These are phyloP conservation scores for Penicillium sp. DNA, from an alignment of 2,329 filamentous ascomycete genomes.

Conservation along the genomic window DNA sequence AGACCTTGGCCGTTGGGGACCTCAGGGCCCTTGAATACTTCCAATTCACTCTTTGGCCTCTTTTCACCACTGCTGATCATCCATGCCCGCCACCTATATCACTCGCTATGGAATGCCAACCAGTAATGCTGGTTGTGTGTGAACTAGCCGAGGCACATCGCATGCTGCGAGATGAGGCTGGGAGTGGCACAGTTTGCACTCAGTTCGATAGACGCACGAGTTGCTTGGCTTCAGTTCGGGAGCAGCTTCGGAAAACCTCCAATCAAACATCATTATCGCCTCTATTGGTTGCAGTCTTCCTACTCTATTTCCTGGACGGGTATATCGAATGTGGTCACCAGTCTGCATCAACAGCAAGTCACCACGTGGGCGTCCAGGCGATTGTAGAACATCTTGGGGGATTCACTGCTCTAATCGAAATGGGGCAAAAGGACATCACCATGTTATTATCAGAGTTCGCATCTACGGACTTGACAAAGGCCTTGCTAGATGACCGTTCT, in stretches of 20 bases:
- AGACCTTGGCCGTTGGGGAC: conserved; percentile 3
- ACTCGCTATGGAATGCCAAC: conserved; percentile 10
- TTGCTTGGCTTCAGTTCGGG: conserved; percentile 16
- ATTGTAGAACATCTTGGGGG: conserved; percentile 30
- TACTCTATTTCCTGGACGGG: conserved; percentile 45
- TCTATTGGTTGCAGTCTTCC: conserved; percentile 43
- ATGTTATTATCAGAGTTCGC: conserved; percentile 43
- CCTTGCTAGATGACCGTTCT: conserved; percentile 39
- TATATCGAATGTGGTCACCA: conserved; percentile 37
- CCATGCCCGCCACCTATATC: conserved; percentile 13
- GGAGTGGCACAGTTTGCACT: conserved; percentile 7
- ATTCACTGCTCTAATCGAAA: conserved; percentile 29
- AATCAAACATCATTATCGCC: conserved; percentile 33
- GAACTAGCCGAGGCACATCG: conserved; percentile 13
- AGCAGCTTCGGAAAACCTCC: conserved; percentile 35
- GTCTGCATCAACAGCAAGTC: conserved; percentile 35
- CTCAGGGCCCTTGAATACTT: conserved; percentile 18
- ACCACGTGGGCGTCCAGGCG: conserved; percentile 38
- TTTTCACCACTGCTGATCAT: conserved; percentile 9
- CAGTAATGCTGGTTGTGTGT: conserved; percentile 11
- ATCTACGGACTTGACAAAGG: conserved; percentile 44
- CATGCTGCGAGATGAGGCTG: conserved; percentile 4
- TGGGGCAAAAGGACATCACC: conserved; percentile 8
- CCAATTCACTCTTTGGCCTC: conserved; percentile 15
- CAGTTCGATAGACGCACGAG: conserved; percentile 8